Conservation (phyloP, 1,139 yeast species). For the Magnusiomyces sp. region DNA sequence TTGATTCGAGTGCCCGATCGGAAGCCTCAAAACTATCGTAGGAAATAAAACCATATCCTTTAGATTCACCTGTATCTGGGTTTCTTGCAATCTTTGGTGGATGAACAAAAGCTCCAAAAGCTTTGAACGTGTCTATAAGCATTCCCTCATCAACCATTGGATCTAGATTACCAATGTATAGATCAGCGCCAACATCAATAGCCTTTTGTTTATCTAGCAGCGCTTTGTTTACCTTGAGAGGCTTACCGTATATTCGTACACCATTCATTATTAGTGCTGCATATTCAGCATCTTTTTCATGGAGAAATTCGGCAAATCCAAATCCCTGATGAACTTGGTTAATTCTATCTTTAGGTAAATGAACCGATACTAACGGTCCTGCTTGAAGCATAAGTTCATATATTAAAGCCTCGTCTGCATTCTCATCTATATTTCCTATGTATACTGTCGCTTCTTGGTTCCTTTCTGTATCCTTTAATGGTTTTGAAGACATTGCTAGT, state of each 20-base stretch:
- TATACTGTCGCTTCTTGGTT: conserved; percentile 65
- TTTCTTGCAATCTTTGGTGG: conserved; percentile 50
- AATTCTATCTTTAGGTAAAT: conserved; percentile 74
- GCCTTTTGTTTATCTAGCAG: conserved; percentile 31
- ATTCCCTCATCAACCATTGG: conserved; percentile 57
- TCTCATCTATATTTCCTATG: conserved; percentile 74
- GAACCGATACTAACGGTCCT: conserved; percentile 64
- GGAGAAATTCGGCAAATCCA: conserved; percentile 73
- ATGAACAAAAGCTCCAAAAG: conserved; percentile 56
- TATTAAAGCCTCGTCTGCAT: conserved; percentile 53
- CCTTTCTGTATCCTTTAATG: conserved; percentile 27
- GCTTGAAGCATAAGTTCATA: conserved; percentile 82
- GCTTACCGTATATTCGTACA: conserved; percentile 54
- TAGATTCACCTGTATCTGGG: conserved; percentile 42
- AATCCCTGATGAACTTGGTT: conserved; percentile 70
- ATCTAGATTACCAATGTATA: conserved; percentile 67
- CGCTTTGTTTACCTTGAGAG: conserved; percentile 51
- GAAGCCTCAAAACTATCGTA: conserved; percentile 59
- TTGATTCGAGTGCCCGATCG: conserved; percentile 60
- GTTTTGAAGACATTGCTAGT: conserved; percentile 10
- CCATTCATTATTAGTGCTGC: conserved; percentile 56
- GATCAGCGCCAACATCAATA: conserved; percentile 60
- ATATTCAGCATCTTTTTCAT: conserved; percentile 60
- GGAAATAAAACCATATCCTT: conserved; percentile 56
- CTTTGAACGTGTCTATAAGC: conserved; percentile 51